Evolutionary conservation across 202 grass and related monocot species (phyloP).

Genomic region (Panicum hallii): DNA sequence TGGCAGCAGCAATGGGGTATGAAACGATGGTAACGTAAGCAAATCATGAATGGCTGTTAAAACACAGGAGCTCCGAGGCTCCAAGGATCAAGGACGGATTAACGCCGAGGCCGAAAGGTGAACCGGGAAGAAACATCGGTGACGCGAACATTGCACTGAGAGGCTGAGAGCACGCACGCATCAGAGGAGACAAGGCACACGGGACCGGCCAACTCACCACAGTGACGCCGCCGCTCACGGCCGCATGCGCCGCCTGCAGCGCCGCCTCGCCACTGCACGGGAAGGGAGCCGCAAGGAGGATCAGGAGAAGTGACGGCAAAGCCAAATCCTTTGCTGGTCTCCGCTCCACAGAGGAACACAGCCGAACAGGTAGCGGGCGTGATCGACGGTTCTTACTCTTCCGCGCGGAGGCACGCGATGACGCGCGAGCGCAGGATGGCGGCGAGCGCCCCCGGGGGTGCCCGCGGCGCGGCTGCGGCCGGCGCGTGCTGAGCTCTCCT

Average conservation of each 20-base stretch:
- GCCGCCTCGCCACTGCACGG: constrained; percentile 63
- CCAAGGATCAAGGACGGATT: background rate
- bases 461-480: background rate
- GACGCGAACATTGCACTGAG: background rate
- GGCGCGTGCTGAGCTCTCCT: background rate
- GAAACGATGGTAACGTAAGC: background rate
- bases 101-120: background rate
- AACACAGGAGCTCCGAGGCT: background rate
- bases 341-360: background rate
- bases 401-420: constrained; percentile 84
- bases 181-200: background rate
- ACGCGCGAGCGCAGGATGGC: constrained; percentile 60
- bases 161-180: background rate
- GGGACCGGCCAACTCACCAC: constrained; percentile 60
- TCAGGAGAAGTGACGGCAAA: background rate
- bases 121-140: background rate
- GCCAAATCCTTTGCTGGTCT: background rate
- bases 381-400: constrained; percentile 53
- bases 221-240: constrained; percentile 70
- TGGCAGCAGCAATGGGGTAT: constrained; percentile 1
- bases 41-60: background rate
- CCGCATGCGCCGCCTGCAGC: constrained; percentile 71
- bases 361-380: constrained; percentile 15
- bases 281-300: background rate
- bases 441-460: constrained; percentile 44